Conservation (phyloP, 139 green algal species). For the Coccomyxa sp. region DNA sequence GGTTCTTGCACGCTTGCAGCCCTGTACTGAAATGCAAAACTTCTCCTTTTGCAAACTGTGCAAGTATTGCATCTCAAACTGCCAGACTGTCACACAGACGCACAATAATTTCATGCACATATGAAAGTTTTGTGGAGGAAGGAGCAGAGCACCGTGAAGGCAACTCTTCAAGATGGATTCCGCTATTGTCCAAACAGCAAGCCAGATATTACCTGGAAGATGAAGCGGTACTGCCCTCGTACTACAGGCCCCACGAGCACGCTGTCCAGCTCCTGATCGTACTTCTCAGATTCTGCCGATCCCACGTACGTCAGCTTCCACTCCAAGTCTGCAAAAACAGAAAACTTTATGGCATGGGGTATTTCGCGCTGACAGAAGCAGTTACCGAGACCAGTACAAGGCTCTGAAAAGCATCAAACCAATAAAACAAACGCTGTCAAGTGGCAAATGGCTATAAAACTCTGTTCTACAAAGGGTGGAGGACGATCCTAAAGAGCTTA, state of each 20-base stretch:
- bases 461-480: not conserved
- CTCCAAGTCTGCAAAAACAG: constrained; percentile 73
- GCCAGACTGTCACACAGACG: too few species aligned
- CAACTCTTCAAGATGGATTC: too few species aligned
- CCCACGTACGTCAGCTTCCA: constrained; percentile 97
- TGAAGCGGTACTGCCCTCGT: constrained; percentile 86
- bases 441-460: not conserved
- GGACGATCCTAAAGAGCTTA: too few species aligned
- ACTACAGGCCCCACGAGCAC: constrained; percentile 89
- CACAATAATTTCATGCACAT: too few species aligned
- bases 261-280: constrained; percentile 92
- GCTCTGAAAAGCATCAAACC: not conserved
- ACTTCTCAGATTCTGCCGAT: constrained; percentile 84
- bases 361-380: not conserved
- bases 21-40: too few species aligned
- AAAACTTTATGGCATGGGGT: not conserved
- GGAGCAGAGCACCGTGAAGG: too few species aligned
- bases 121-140: too few species aligned
- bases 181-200: too few species aligned
- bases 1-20: too few species aligned
- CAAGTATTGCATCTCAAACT: too few species aligned
- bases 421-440: not conserved
- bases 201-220: constrained; percentile 56
- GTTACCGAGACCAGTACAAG: not conserved
- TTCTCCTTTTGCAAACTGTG: too few species aligned